phyloP scores from a whole-genome alignment of 257 asterid genomes.

The Solanum neorickii region DNA sequence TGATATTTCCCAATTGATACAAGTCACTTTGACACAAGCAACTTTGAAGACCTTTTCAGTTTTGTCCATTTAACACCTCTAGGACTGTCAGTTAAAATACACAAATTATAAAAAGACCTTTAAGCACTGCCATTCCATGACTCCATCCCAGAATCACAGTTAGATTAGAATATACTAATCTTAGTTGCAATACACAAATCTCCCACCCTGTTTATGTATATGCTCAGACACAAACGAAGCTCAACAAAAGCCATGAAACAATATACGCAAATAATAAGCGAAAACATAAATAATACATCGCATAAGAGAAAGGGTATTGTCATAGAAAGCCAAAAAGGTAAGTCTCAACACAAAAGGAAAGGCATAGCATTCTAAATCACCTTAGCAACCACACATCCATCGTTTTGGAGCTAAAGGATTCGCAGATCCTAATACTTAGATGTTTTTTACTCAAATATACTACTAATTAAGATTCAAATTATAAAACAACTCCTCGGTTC shows the following conservation, averaged over 20 bases:
- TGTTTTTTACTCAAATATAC: background rate
- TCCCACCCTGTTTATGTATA: background rate
- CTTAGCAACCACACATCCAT: background rate
- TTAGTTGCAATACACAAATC: background rate
- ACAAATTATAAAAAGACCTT: background rate
- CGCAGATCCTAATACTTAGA: background rate
- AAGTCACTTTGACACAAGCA: background rate
- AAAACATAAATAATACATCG: background rate
- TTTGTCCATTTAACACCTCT: background rate
- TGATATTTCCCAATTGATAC: background rate
- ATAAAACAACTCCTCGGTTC: background rate
- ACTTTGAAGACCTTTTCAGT: background rate
- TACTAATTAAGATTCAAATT: background rate
- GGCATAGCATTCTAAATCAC: background rate
- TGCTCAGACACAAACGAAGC: background rate
- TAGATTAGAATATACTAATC: background rate
- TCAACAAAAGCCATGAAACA: background rate
- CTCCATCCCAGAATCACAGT: background rate
- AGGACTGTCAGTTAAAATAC: background rate
- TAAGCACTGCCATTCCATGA: background rate
- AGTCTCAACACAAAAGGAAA: background rate
- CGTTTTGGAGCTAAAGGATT: background rate
- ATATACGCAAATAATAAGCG: background rate
- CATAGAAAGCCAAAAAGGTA: background rate
- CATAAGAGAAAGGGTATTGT: background rate